phyloP scores from a whole-genome alignment of 2,329 filamentous ascomycete genomes.

The Hysterium pulicare region DNA sequence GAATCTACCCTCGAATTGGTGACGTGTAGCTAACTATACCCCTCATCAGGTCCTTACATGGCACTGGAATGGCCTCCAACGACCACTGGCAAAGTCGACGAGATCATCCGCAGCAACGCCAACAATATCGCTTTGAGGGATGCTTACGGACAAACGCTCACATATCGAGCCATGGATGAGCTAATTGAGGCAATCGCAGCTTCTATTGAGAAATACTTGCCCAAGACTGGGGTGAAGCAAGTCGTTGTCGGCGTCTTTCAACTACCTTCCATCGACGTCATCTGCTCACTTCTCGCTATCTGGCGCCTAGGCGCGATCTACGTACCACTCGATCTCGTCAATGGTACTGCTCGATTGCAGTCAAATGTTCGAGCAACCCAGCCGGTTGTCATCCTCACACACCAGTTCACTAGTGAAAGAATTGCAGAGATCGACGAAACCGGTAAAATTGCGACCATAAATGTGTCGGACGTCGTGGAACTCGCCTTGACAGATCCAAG shows the following conservation, averaged over 20 bases:
- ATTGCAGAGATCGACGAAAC: constrained; percentile 1
- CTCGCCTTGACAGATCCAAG: not conserved
- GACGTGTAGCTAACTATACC: no score
- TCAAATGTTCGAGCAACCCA: constrained; percentile 4
- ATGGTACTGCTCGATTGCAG: constrained; percentile 4
- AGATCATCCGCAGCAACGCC: constrained; percentile 22
- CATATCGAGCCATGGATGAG: constrained; percentile 35
- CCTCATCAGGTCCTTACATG: no score
- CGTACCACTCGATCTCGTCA: constrained; percentile 15
- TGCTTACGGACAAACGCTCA: constrained; percentile 22
- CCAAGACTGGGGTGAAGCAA: not conserved
- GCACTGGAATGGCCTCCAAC: constrained; percentile 34
- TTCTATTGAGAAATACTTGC: constrained; percentile 15
- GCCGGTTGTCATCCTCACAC: constrained; percentile 8
- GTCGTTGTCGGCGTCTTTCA: constrained; percentile 47
- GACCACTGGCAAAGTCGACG: constrained; percentile 34
- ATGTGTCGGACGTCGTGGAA: constrained; percentile 4
- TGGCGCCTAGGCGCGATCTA: constrained; percentile 10
- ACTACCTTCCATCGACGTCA: constrained; percentile 32
- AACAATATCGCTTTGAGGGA: constrained; percentile 26
- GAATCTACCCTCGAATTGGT: no score
- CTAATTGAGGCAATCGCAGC: constrained; percentile 36
- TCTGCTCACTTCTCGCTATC: constrained; percentile 19
- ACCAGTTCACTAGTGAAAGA: constrained; percentile 7
- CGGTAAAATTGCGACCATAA: not conserved